Evolutionary conservation across 306 rosid species (phyloP), one percentile per base, ranked within the genome.

Genomic region (Spatholobus suberectus): DNA sequence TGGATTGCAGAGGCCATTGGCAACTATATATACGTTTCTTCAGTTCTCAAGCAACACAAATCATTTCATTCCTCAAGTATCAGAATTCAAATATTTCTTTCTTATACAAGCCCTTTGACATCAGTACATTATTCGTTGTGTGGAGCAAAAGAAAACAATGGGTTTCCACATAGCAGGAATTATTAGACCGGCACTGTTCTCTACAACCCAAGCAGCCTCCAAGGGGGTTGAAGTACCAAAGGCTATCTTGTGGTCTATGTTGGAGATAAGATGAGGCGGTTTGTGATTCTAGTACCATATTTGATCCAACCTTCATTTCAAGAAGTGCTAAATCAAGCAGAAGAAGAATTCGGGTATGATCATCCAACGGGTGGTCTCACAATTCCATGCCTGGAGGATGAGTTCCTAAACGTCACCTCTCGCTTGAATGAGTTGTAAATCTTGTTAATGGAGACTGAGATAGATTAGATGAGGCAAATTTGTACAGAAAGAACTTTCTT

Each of bases 281-380:
- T 80, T 1, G 63, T 83, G 68, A 77, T 80, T 12, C 89, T 87
- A 1, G 3, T 85, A 2, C 73, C 86, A 40, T 85, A 32, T 77
- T 77, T 88, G 84, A 85, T 77, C 18, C 69, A 85, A 21, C 65
- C 86, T 38, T 7, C 43, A 6, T 86, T 89, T 59, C 88, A 84
- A 78, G 81, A 86, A 2, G 24, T 88, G 21, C 58, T 86, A 10
- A 57, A 47, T 32, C 71, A 77, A 68, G 77, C 76, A 0, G 83
- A 82, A 47, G 79, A 88, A 75, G 83, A 83, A 70, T 86, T 81
- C n/a, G 85, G 89, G 73, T 86, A 49, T 70, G 67, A 83, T 78
- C 85, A 88, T 81, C 89, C 89, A 6, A 78, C 23, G 4, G 84
- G 82, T 14, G 84, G 86, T 20, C 78, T 86, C 66, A 86, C 76